Evolutionary conservation across 768 basidiomycete species (phyloP), one percentile per base, ranked within the genome.

Genomic region (Holtermannia corniformis): DNA sequence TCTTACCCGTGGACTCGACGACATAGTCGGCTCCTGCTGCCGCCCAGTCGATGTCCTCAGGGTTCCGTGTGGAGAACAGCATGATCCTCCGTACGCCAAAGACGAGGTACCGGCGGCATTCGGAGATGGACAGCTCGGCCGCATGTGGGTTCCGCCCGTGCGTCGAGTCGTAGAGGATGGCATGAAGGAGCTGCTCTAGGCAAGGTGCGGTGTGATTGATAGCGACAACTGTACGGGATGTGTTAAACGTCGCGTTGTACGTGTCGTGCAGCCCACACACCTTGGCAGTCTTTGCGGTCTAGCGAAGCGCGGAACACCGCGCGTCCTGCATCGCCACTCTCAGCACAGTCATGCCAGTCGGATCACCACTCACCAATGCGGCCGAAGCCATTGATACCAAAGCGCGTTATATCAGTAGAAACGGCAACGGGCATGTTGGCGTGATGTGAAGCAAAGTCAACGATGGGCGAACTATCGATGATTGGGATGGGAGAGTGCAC

Each of bases 161-260:
- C 12, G 73, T 74, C 13, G 65, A 66, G 55, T 74, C 73, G 54
- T 67, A 69, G n/a, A 56, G 58, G 49, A 72, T 70, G 1, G 62
- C 64, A 43, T 61, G 67, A 42, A 74, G 55, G 23, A 72, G 64
- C 41, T 70, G 61, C 45, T 70, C 69, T 21, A 64, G 40, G 7
- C 61, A 61, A 5, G 67, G 65, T 2, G 70, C 73, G 16, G 73
- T 74, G 59, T 74, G 73, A 45, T 74, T 74, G 58, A 74, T 70
- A 11, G 70, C 72, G 13, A 70, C 67, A 47, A 74, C 64, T 59
- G 50, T 7, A 48, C 27, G 2, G 60, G 42, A 48, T 64, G 59
- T 21, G 56, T 51, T 4, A 60, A 57, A 10, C 22, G 44, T 19
- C 65, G 59, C n/a, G n/a, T n/a, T n/a, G n/a, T n/a, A 20, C 56